Evolutionary conservation across 768 basidiomycete species (phyloP).

Genomic region (Suillus alpinus): DNA sequence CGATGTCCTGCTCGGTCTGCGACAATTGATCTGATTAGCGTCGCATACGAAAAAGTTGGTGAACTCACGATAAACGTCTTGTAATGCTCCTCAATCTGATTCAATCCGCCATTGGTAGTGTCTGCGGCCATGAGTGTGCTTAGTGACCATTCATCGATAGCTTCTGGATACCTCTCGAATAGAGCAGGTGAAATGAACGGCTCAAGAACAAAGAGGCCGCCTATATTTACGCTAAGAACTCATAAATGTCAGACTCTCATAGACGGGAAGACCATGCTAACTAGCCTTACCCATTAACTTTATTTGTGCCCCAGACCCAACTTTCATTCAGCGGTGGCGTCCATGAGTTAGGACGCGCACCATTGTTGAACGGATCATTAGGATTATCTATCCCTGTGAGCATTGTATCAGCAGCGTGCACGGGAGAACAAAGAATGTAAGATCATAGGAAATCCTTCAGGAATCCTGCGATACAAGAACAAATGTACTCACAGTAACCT

Average conservation of each 20-base stretch:
- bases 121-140: constrained; percentile 64
- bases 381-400: constrained; percentile 61
- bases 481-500: constrained; percentile 55
- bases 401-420: constrained; percentile 3
- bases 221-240: constrained; percentile 56
- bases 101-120: constrained; percentile 54
- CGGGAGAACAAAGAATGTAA: neutral
- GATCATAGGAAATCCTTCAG: neutral
- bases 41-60: neutral
- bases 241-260: constrained; percentile 9
- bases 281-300: constrained; percentile 51
- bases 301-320: constrained; percentile 70
- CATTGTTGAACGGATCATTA: constrained; percentile 70
- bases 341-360: constrained; percentile 75
- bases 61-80: constrained; percentile 73
- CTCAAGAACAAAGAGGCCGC: constrained; percentile 75
- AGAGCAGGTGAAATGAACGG: constrained; percentile 71
- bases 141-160: constrained; percentile 68
- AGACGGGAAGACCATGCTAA: constrained; percentile 6
- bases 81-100: constrained; percentile 74
- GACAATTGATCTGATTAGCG: neutral
- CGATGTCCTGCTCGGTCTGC: constrained; percentile 87
- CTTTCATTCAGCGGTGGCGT: constrained; percentile 72
- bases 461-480: neutral
- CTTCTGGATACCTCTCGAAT: constrained; percentile 56